phyloP scores from a whole-genome alignment of 352 stramenopile genomes.

The Thalassiosira exigua region DNA sequence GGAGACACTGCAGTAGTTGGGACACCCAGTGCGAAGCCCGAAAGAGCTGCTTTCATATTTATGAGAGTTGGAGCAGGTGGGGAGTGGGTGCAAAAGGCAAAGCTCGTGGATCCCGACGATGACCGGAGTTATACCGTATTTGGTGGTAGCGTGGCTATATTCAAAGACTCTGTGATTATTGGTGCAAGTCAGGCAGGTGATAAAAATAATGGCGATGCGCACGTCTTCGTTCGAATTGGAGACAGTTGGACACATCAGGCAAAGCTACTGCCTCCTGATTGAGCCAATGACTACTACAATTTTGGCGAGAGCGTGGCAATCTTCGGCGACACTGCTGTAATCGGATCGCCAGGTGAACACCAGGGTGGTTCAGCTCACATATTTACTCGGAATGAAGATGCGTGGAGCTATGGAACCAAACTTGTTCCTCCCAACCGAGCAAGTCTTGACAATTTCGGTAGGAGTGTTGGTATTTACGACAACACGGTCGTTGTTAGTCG shows the following conservation, averaged over 20 bases:
- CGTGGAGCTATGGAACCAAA: not conserved
- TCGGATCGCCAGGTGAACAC: not conserved
- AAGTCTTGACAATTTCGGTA: too few species aligned
- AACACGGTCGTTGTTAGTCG: too few species aligned
- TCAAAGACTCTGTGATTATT: conserved; percentile 4
- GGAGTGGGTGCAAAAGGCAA: not conserved
- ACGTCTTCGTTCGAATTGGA: conserved; percentile 20
- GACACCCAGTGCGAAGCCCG: too few species aligned
- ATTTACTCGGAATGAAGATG: not conserved
- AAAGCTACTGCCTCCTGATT: conserved; percentile 11
- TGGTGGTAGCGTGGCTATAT: not conserved
- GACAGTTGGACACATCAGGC: conserved; percentile 8
- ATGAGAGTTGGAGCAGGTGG: too few species aligned
- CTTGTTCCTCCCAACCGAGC: not conserved
- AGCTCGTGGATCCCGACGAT: not conserved
- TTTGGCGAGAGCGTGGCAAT: conserved; percentile 8
- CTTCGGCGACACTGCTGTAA: not conserved
- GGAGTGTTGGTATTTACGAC: too few species aligned
- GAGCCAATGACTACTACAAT: not conserved
- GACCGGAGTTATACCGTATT: not conserved
- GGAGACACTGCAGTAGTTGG: too few species aligned
- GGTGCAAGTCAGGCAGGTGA: not conserved
- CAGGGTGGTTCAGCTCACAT: conserved; percentile 7
- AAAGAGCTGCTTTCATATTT: too few species aligned
- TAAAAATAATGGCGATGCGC: not conserved